Conservation (phyloP, 331 rosid genomes). For the Quercus phellos region DNA sequence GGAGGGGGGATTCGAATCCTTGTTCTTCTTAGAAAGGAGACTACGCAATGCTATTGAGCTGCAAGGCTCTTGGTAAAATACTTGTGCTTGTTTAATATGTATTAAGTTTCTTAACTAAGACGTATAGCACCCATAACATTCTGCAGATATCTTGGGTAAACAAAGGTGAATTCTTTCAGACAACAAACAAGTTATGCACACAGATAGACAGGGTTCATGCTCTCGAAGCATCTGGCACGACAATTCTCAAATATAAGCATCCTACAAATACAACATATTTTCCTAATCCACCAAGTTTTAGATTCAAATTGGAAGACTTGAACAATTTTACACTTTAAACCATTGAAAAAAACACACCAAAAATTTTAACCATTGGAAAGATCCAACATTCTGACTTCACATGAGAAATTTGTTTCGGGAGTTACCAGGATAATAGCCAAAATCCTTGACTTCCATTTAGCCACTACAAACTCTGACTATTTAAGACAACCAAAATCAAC, state of each 20-base stretch:
- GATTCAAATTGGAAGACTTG: not conserved
- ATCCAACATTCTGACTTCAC: not conserved
- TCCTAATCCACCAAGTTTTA: not conserved
- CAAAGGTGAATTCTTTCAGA: not conserved
- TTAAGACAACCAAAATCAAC: not conserved
- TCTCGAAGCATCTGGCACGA: not conserved
- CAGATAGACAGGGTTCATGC: not conserved
- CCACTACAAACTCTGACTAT: not conserved
- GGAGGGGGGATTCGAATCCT: too few species aligned
- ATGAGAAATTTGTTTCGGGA: not conserved
- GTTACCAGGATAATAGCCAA: not conserved
- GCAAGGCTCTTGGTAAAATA: too few species aligned
- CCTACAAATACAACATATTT: not conserved
- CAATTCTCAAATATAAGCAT: not conserved
- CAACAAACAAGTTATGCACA: not conserved
- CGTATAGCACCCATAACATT: not conserved
- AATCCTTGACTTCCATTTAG: not conserved
- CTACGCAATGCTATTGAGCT: too few species aligned
- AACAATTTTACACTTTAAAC: not conserved
- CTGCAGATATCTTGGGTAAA: not conserved
- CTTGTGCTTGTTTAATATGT: not conserved
- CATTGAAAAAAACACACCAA: not conserved
- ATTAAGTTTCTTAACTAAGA: not conserved
- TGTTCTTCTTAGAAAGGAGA: too few species aligned
- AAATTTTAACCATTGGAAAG: not conserved